These are phyloP conservation scores for thale cress (Arabidopsis thaliana) DNA, from an alignment of 345 rosid genomes.

Conservation along the genomic window TAIR10.1 NC_003076.8:19273501-19274000, in stretches of 20 bases:
- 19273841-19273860: not conserved
- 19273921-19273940: not conserved
- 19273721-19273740: slow-evolving; percentile 31
- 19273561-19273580: not conserved
- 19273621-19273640: slow-evolving; percentile 23
- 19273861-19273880: not conserved
- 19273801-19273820: slow-evolving; percentile 22
- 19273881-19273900: too few relatives aligned
- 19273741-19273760: slow-evolving; percentile 17
- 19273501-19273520: too few relatives aligned
- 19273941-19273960: not conserved
- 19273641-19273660: slow-evolving; percentile 4
- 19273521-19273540: slow-evolving; percentile 1
- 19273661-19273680: slow-evolving; percentile 36
- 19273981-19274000: too few relatives aligned
- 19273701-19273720: slow-evolving; percentile 15
- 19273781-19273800: slow-evolving; percentile 35
- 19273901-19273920: not conserved
- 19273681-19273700: slow-evolving; percentile 37
- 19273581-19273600: not conserved
- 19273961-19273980: not conserved
- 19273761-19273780: not conserved
- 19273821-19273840: slow-evolving; percentile 7
- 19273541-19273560: slow-evolving; percentile 31
- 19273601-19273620: not conserved